These are phyloP conservation scores for Cyclotella choctawhatcheeana DNA, from an alignment of 108 stramenopile species.

Conservation along the genomic window DNA sequence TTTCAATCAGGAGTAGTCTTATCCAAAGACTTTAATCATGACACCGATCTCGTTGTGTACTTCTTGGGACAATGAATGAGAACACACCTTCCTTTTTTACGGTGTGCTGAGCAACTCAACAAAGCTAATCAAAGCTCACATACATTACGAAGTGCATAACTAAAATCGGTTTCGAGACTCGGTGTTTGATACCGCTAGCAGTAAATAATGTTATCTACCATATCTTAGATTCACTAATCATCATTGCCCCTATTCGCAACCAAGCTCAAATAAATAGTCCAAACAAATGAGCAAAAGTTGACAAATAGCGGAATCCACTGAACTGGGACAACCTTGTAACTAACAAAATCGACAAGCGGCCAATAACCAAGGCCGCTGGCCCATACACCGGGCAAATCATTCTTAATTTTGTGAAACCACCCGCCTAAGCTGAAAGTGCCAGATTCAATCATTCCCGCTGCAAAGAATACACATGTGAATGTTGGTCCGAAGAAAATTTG, in stretches of 20 bases:
- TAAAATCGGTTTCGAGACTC: no score
- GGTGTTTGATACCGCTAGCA: no score
- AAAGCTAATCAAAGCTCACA: no score
- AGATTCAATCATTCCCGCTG: slow-evolving; percentile 61
- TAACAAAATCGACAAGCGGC: slow-evolving; percentile 89
- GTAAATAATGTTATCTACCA: not conserved
- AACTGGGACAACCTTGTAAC: slow-evolving; percentile 70
- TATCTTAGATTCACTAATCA: not conserved
- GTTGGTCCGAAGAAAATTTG: slow-evolving; percentile 88
- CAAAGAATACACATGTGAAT: slow-evolving; percentile 90
- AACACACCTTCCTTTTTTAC: no score
- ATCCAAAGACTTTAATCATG: no score
- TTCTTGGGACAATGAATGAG: no score
- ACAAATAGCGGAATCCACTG: slow-evolving; percentile 84
- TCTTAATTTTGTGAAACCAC: slow-evolving; percentile 71
- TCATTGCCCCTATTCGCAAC: slow-evolving; percentile 61
- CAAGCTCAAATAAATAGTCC: slow-evolving; percentile 87
- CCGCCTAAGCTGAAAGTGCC: slow-evolving; percentile 60
- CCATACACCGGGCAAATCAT: slow-evolving; percentile 84
- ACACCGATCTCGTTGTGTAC: no score
- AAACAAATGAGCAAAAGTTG: slow-evolving; percentile 81
- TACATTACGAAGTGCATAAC: no score
- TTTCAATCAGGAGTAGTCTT: not conserved
- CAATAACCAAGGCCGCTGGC: slow-evolving; percentile 80
- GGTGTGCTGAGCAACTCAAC: no score